Evolutionary conservation across 257 asterid species (phyloP), one percentile per base, ranked within the genome.

Genomic region (Eustoma russellianum): DNA sequence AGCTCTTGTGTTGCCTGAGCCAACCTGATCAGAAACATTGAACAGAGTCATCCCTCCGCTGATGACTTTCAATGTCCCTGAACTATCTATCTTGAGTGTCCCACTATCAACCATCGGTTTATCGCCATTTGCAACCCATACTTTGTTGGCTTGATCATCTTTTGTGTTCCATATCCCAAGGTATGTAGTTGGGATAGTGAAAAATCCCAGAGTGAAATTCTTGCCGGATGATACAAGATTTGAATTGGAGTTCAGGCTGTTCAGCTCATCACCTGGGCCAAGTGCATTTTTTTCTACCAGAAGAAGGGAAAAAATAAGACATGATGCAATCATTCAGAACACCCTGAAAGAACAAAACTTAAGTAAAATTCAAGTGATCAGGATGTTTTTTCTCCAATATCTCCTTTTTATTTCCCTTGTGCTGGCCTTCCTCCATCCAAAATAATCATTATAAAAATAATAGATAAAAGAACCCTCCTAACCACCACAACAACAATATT

Each of bases 61-160:
- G 2, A 53, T 30, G 51, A 77, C 59, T 14, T 40, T 41, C 41
- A 83, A 61, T 19, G 57, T 33, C 0, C 79, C 83, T 1, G 59
- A 15, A 55, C 18, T 34, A 49, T 45, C 70, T 30, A 82, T 41
- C 0, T 69, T 57, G 41, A 82, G 78, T 11, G n/a, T 12, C 0
- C 56, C 55, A 16, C 28, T 34, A 5, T 3, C 35, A 18, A 43
- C 50, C n/a, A 68, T 16, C 0, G 77, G 67, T 0, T n/a, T 19
- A 28, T 65, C 57, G 24, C 77, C 68, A 63, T 76, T 82, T 47
- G 70, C 80, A 48, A 82, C 67, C 86, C 87, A 77, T 2, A 70
- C 63, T 18, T 53, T 41, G 53, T 48, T 15, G 0, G 5, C 0
- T 9, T 12, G 15, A 0, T 7, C 6, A 18, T 13, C 12, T 9